Conservation (phyloP, 768 basidiomycete species). For the Mycena alexandri region DNA sequence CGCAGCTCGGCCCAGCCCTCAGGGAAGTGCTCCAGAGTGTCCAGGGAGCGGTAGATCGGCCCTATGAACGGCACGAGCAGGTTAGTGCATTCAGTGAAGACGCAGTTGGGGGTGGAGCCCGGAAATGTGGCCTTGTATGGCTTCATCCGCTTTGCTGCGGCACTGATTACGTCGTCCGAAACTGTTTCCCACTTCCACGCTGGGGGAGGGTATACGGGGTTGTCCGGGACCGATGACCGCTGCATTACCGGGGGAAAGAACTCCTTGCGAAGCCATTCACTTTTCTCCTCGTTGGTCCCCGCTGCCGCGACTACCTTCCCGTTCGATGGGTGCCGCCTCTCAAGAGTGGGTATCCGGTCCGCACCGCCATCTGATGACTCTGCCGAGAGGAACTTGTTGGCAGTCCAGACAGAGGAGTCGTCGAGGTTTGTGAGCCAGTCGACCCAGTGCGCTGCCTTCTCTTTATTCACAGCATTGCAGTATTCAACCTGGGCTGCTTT, state of each 20-base stretch:
- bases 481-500: slow-evolving; percentile 34
- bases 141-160: slow-evolving; percentile 43
- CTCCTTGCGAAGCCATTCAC: slow-evolving; percentile 28
- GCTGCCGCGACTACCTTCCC: slow-evolving; percentile 12
- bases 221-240: not conserved
- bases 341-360: slow-evolving; percentile 45
- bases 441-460: slow-evolving; percentile 45
- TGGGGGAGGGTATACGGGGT: slow-evolving; percentile 45
- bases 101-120: slow-evolving; percentile 45
- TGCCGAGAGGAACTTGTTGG: slow-evolving; percentile 39
- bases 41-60: slow-evolving; percentile 45
- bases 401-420: slow-evolving; percentile 39
- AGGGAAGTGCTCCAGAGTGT: slow-evolving; percentile 40
- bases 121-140: slow-evolving; percentile 51
- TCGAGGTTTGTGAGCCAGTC: slow-evolving; percentile 44
- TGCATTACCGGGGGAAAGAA: slow-evolving; percentile 48
- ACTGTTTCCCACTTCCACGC: slow-evolving; percentile 36
- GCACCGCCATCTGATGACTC: slow-evolving; percentile 43
- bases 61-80: slow-evolving; percentile 43
- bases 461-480: slow-evolving; percentile 26
- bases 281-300: slow-evolving; percentile 44
- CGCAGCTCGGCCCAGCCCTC: slow-evolving; percentile 41
- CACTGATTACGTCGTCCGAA: slow-evolving; percentile 43
- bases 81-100: slow-evolving; percentile 43
- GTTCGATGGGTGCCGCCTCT: not conserved